Evolutionary conservation across 495 filamentous ascomycete genomes (phyloP).

Genomic region (Aspergillus incahuasiensis): DNA sequence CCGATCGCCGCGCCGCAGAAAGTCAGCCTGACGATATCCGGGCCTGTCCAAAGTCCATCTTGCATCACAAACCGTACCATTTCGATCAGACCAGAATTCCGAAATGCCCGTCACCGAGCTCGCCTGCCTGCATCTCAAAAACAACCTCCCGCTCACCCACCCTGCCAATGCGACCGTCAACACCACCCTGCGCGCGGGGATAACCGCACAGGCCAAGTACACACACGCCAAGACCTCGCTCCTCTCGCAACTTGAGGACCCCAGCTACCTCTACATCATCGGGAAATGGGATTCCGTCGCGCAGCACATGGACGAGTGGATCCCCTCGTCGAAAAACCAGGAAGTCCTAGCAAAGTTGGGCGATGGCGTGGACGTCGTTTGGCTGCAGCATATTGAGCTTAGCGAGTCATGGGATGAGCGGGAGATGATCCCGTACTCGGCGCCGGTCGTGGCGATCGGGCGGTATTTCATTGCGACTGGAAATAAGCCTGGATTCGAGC

Average conservation of each 20-base stretch:
- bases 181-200: conserved; percentile 20
- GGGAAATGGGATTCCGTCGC: conserved; percentile 48
- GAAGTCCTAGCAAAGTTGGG: conserved; percentile 36
- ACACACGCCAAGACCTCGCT: conserved; percentile 27
- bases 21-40: neutral
- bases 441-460: conserved; percentile 39
- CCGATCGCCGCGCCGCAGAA: neutral
- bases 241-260: conserved; percentile 46
- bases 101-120: conserved; percentile 52
- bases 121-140: conserved; percentile 39
- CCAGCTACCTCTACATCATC: conserved; percentile 40
- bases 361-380: conserved; percentile 37
- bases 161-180: conserved; percentile 9
- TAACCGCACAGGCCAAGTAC: conserved; percentile 36
- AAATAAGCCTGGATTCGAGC: conserved; percentile 38
- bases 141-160: conserved; percentile 6
- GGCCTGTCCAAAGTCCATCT: too few species aligned
- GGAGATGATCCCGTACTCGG: conserved; percentile 34
- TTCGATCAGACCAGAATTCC: neutral
- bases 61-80: too few species aligned
- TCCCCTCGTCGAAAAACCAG: conserved; percentile 38
- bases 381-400: conserved; percentile 33
- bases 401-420: conserved; percentile 12
- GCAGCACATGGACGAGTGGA: conserved; percentile 44
- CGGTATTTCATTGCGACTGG: conserved; percentile 38